Percentiles rank a stretch among this genome's conserved stretches.
Evolutionary conservation across 2,329 filamentous ascomycete species (phyloP).

Genomic region (Bipolaris zeicola): DNA sequence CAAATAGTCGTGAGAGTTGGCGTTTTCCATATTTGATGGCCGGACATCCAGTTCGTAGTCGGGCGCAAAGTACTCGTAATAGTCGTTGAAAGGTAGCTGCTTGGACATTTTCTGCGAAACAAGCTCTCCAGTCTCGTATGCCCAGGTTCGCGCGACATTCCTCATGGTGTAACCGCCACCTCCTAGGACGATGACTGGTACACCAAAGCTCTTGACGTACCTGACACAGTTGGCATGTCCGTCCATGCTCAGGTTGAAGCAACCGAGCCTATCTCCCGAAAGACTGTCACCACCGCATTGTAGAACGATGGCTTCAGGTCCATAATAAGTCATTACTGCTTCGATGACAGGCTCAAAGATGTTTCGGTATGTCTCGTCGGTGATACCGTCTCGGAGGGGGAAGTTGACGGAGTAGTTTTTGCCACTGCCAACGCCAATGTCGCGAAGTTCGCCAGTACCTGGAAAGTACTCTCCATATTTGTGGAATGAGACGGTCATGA

Average conservation of each 20-base stretch:
- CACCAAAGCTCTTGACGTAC: slow-evolving; percentile 70
- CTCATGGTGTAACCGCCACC: slow-evolving; percentile 74
- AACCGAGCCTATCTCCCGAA: slow-evolving; percentile 69
- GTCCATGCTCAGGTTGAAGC: slow-evolving; percentile 73
- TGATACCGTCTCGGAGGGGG: slow-evolving; percentile 71
- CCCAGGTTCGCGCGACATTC: slow-evolving; percentile 67
- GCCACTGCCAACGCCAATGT: slow-evolving; percentile 69
- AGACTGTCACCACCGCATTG: slow-evolving; percentile 72
- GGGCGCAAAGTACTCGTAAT: slow-evolving; percentile 80
- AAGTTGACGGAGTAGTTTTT: slow-evolving; percentile 74
- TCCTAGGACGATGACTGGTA: slow-evolving; percentile 69
- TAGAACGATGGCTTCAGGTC: slow-evolving; percentile 69
- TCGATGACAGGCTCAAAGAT: slow-evolving; percentile 72
- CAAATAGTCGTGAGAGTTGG: slow-evolving; percentile 70
- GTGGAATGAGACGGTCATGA: slow-evolving; percentile 75
- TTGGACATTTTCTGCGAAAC: slow-evolving; percentile 81
- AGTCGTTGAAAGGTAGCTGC: slow-evolving; percentile 93
- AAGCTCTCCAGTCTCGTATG: slow-evolving; percentile 74
- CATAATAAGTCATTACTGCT: slow-evolving; percentile 72
- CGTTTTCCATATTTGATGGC: slow-evolving; percentile 74
- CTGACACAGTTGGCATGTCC: slow-evolving; percentile 73
- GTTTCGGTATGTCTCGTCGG: slow-evolving; percentile 69
- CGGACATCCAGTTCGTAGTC: slow-evolving; percentile 73
- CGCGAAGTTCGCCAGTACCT: slow-evolving; percentile 70
- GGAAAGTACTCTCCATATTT: slow-evolving; percentile 77